Conservation (phyloP, 805 yeast genomes). For the Metschnikowia proteae region DNA sequence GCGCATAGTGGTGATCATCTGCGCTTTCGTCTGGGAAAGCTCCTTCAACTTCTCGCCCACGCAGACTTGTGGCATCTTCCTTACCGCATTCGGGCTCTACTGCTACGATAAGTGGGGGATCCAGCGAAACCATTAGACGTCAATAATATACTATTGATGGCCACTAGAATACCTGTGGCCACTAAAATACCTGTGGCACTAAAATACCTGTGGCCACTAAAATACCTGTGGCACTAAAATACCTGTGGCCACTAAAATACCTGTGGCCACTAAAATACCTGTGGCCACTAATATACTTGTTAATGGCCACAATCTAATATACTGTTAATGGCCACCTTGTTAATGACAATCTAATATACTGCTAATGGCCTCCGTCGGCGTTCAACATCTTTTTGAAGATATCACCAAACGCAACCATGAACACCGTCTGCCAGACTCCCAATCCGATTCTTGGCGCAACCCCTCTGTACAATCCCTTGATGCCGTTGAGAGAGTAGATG, state of each 20-base stretch:
- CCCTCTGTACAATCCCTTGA: constrained; percentile 91
- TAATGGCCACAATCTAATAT: too few relatives aligned
- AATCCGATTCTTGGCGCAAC: constrained; percentile 95
- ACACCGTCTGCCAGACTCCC: constrained; percentile 97
- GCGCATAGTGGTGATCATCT: constrained; percentile 64
- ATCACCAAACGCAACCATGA: constrained; percentile 98
- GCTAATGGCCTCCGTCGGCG: constrained; percentile 31
- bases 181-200: too few relatives aligned
- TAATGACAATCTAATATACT: too few relatives aligned
- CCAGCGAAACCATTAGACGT: constrained; percentile 5
- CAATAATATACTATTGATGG: too few relatives aligned
- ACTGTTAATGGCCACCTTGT: too few relatives aligned
- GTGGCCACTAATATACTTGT: too few relatives aligned
- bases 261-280: too few relatives aligned
- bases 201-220: too few relatives aligned
- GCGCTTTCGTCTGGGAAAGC: constrained; percentile 60
- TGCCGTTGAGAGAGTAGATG: constrained; percentile 77
- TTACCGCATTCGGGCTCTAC: constrained; percentile 40
- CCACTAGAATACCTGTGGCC: too few relatives aligned
- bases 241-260: too few relatives aligned
- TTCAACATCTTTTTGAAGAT: constrained; percentile 48
- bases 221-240: too few relatives aligned
- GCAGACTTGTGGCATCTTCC: constrained; percentile 34
- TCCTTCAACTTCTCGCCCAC: constrained; percentile 30
- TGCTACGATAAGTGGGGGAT: constrained; percentile 42